These are phyloP conservation scores for Pichia sp. DNA, from an alignment of 1,139 yeast genomes.

Conservation along the genomic window DNA sequence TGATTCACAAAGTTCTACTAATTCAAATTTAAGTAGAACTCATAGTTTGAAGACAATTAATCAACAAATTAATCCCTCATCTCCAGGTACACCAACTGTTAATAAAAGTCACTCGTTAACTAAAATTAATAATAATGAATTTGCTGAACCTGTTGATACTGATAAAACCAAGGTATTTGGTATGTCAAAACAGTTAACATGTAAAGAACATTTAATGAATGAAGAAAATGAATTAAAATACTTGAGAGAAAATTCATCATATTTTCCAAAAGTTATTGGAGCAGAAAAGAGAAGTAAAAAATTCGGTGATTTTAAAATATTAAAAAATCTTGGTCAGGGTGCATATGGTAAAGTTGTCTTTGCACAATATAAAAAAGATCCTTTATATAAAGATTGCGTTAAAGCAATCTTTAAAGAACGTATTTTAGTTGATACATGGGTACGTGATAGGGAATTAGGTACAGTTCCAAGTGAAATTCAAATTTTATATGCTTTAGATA, in stretches of 20 bases:
- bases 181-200: slow-evolving; percentile 4
- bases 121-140: background rate
- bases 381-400: slow-evolving; percentile 62
- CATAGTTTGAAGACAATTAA: slow-evolving; percentile 33
- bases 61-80: slow-evolving; percentile 13
- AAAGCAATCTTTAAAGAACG: slow-evolving; percentile 90
- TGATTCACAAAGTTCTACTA: slow-evolving; percentile 10
- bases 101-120: slow-evolving; percentile 2
- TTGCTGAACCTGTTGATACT: background rate
- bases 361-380: slow-evolving; percentile 62
- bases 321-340: slow-evolving; percentile 89
- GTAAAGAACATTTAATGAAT: slow-evolving; percentile 21
- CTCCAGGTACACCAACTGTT: slow-evolving; percentile 8
- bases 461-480: slow-evolving; percentile 94
- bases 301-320: slow-evolving; percentile 59
- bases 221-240: slow-evolving; percentile 32
- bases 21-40: slow-evolving; percentile 21
- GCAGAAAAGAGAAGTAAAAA: slow-evolving; percentile 56
- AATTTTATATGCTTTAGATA: slow-evolving; percentile 72
- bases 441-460: slow-evolving; percentile 81
- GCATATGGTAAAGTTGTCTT: slow-evolving; percentile 91
- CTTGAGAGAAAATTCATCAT: slow-evolving; percentile 14
- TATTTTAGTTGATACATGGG: slow-evolving; percentile 96
- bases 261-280: slow-evolving; percentile 59
- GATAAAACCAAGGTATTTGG: slow-evolving; percentile 1